phyloP scores from a whole-genome alignment of 163 green algal genomes.

The Scenedesmus sp. region DNA sequence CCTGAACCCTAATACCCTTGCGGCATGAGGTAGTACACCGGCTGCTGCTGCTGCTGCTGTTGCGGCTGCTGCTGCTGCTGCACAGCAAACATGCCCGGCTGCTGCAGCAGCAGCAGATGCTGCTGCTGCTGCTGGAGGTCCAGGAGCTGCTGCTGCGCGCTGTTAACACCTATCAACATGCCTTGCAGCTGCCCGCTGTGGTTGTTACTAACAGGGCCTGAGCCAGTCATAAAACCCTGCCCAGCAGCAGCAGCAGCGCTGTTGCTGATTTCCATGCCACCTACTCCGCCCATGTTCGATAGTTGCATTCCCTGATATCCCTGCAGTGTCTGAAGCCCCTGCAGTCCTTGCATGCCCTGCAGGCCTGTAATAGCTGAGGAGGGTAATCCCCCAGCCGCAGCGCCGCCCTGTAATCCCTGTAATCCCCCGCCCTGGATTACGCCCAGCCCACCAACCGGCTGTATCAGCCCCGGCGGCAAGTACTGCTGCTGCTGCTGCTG shows the following conservation, averaged over 20 bases:
- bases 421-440: neutral
- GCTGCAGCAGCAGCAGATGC: neutral
- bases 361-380: neutral
- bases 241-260: neutral
- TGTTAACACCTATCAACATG: neutral
- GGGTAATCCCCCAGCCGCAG: neutral
- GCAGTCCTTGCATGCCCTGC: neutral
- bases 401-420: neutral
- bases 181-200: neutral
- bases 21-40: neutral
- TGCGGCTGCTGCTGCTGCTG: neutral
- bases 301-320: neutral
- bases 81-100: neutral
- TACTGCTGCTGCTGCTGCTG: slow-evolving; percentile 15
- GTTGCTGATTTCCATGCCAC: neutral
- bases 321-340: neutral
- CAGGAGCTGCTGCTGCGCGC: neutral
- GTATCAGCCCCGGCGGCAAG: neutral
- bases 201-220: neutral
- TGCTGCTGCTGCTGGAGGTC: neutral
- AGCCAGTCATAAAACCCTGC: neutral
- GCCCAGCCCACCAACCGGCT: neutral
- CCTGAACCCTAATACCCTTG: neutral
- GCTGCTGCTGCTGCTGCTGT: slow-evolving; percentile 10
- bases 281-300: neutral